Evolutionary conservation across 192 early-diverging fungal genomes (phyloP), one percentile per base, ranked within the genome.

Genomic region (Coemansia guatemalensis): DNA sequence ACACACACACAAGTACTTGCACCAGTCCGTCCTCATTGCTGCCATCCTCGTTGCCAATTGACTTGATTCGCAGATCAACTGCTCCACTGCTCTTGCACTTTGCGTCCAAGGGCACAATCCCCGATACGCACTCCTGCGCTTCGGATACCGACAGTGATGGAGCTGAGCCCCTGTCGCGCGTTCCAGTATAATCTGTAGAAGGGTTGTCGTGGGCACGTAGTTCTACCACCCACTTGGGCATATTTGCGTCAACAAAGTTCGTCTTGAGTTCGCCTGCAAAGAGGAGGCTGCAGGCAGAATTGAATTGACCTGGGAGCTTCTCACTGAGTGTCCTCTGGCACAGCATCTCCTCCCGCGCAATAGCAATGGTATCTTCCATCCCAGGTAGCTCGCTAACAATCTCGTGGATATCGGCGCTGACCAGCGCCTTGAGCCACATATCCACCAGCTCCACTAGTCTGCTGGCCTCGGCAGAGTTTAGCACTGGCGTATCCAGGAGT

Each of bases 201-300:
- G 3, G 35, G 39, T 27, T 25, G 53, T 48, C 51, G 12, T 1
- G 8, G 23, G 39, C 27, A 2, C 24, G 61, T 25, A 53, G 32
- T 7, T 49, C 52, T 14, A 48, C 14, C 22, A 39, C 64, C 78
- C 73, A 81, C n/a, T 65, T 67, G 44, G 78, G 73, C 69, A 61
- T 58, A 54, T 65, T 20, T 51, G 56, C 20, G n/a, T 81, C 65
- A 8, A 69, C 29, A 23, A 61, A 33, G 47, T 60, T 30, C 3
- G 41, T 56, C 32, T 51, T 66, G 24, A 81, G 51, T 39, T 58
- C 59, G 20, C 78, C 78, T 2, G 58, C 73, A 66, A 66, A 81
- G 14, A 75, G 48, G 33, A 81, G 27, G 39, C 78, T 81, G 26
- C 78, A 81, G 5, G 78, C 68, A 0, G 47, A 11, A 51, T 72